A percentile compares a stretch with the other conserved stretches of the same genome.
phyloP scores from a whole-genome alignment of 2,329 filamentous ascomycete genomes.

The Thelonectria discophora region DNA sequence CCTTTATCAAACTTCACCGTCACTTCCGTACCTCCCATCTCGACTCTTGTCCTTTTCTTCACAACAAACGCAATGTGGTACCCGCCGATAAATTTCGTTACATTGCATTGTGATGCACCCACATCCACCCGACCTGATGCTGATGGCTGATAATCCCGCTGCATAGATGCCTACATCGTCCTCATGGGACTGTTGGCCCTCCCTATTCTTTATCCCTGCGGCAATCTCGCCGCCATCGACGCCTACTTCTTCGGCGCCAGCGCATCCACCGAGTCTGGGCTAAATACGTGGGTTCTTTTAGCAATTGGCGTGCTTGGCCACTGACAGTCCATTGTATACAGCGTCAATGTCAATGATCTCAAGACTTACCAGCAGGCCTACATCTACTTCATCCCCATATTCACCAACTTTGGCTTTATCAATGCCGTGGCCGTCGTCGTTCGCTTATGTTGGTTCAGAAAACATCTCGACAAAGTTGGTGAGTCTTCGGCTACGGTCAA shows the following conservation, averaged over 20 bases:
- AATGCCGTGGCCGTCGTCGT: slow-evolving; percentile 59
- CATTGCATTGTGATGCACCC: background rate
- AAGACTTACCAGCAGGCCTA: slow-evolving; percentile 60
- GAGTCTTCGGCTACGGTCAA: slow-evolving; percentile 10
- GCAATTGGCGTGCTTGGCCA: too few relatives aligned
- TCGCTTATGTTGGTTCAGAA: slow-evolving; percentile 59
- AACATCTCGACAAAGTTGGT: slow-evolving; percentile 52
- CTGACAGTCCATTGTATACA: slow-evolving; percentile 39
- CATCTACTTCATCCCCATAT: slow-evolving; percentile 58
- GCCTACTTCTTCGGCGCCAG: slow-evolving; percentile 60
- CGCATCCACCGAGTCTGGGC: slow-evolving; percentile 58
- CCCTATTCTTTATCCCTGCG: slow-evolving; percentile 28
- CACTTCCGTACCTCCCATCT: too few relatives aligned
- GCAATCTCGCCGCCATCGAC: slow-evolving; percentile 51
- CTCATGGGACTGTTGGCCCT: slow-evolving; percentile 34
- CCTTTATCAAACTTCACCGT: too few relatives aligned
- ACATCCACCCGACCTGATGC: background rate
- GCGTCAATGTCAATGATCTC: slow-evolving; percentile 58
- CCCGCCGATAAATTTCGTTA: background rate
- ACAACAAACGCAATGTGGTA: background rate
- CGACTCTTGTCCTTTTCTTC: background rate
- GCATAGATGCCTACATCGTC: slow-evolving; percentile 36
- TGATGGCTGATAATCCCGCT: background rate
- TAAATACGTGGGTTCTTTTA: too few relatives aligned
- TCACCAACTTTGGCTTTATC: slow-evolving; percentile 59